Evolutionary conservation across 2,329 filamentous ascomycete genomes (phyloP).

Genomic region (Nemania sp.): DNA sequence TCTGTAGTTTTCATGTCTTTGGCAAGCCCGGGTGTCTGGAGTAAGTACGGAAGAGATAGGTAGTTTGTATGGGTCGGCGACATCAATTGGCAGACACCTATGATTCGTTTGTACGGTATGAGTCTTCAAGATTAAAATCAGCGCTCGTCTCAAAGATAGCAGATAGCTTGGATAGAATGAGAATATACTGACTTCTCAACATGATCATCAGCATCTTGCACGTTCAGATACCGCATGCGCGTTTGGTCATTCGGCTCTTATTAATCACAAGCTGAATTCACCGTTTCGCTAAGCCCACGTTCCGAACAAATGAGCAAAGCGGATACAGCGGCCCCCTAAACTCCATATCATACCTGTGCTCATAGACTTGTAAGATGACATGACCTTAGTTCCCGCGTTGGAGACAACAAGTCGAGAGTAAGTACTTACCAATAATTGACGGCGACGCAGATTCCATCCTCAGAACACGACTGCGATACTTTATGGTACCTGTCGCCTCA

Average conservation of each 20-base stretch:
- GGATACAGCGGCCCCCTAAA: constrained; percentile 72
- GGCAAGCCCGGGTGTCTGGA: constrained; percentile 29
- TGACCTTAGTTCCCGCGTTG: not conserved
- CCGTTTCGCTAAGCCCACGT: constrained; percentile 16
- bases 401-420: not conserved
- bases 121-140: constrained; percentile 5
- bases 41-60: constrained; percentile 18
- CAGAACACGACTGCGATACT: constrained; percentile 69
- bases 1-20: constrained; percentile 18
- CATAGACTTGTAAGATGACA: constrained; percentile 5
- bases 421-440: constrained; percentile 75
- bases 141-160: not conserved
- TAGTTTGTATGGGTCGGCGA: constrained; percentile 13
- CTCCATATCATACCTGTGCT: constrained; percentile 74
- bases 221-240: not conserved
- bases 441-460: constrained; percentile 74
- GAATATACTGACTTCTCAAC: constrained; percentile 10
- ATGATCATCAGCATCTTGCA: not conserved
- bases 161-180: constrained; percentile 10
- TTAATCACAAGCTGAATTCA: not conserved
- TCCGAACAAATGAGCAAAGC: constrained; percentile 44
- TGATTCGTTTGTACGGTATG: constrained; percentile 18
- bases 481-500: constrained; percentile 67
- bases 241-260: no score
- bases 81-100: constrained; percentile 14